Percentiles rank a stretch among this genome's conserved stretches.
phyloP scores from a whole-genome alignment of 2,329 filamentous ascomycete species.

The Colletotrichum coccodes region DNA sequence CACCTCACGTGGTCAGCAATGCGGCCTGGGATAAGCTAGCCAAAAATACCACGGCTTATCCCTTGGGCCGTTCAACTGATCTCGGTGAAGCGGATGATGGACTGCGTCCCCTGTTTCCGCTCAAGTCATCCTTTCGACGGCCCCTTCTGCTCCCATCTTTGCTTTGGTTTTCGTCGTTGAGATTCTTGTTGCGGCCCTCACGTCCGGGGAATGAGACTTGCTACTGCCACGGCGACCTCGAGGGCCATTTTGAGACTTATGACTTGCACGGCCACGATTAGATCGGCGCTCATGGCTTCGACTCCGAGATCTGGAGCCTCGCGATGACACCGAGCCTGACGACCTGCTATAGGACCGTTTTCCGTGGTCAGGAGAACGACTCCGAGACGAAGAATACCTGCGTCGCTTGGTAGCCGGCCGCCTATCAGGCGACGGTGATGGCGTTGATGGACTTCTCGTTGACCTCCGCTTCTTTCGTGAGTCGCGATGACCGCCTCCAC shows the following conservation, averaged over 20 bases:
- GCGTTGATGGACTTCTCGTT: conserved; percentile 39
- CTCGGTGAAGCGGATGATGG: conserved; percentile 63
- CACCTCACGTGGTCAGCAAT: neutral
- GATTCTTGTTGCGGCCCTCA: neutral
- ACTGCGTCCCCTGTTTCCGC: conserved; percentile 53
- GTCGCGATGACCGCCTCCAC: conserved; percentile 36
- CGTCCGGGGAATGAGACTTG: neutral
- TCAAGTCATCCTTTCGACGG: neutral
- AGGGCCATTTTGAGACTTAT: conserved; percentile 24
- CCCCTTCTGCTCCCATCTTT: neutral
- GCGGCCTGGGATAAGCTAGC: neutral
- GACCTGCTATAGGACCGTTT: conserved; percentile 45
- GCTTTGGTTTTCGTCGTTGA: neutral
- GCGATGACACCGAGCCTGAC: conserved; percentile 51
- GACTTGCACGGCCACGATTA: conserved; percentile 1
- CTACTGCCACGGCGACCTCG: neutral
- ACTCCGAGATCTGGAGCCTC: conserved; percentile 50
- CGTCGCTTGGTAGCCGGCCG: conserved; percentile 59
- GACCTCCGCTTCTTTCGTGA: conserved; percentile 36
- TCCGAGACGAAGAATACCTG: conserved; percentile 59
- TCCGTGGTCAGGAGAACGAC: conserved; percentile 52
- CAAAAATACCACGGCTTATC: neutral
- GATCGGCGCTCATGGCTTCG: conserved; percentile 44
- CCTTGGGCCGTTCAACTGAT: conserved; percentile 37
- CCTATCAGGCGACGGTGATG: conserved; percentile 49